Percentiles rank a stretch among this genome's conserved stretches.
Evolutionary conservation across 2,329 filamentous ascomycete genomes (phyloP).

Genomic region (Trichoderma polysporum): DNA sequence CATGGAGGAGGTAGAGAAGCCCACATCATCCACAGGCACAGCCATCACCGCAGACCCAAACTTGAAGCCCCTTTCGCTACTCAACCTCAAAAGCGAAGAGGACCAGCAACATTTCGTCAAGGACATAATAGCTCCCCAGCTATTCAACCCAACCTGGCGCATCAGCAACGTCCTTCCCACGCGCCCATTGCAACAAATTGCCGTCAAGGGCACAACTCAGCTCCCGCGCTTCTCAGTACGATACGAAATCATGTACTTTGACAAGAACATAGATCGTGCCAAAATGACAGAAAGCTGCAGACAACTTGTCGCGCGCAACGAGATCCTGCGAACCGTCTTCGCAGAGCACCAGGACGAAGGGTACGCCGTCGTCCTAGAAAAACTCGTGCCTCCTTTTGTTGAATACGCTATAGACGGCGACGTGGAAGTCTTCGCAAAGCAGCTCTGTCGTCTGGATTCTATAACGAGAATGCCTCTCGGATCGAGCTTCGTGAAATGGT

Average conservation of each 20-base stretch:
- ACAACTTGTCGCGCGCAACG: constrained; percentile 58
- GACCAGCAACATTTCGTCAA: constrained; percentile 40
- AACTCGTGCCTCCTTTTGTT: constrained; percentile 51
- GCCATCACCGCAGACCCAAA: constrained; percentile 28
- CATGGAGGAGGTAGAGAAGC: constrained; percentile 29
- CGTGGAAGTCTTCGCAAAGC: constrained; percentile 51
- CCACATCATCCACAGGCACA: background rate
- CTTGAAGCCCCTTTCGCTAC: constrained; percentile 48
- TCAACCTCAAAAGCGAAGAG: constrained; percentile 41
- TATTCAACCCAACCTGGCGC: constrained; percentile 51
- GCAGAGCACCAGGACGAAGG: constrained; percentile 50
- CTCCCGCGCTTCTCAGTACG: constrained; percentile 61
- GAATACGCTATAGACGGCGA: constrained; percentile 51
- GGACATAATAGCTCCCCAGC: constrained; percentile 49
- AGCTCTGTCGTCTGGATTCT: constrained; percentile 56
- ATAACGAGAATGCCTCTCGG: constrained; percentile 56
- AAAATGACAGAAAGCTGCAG: constrained; percentile 51
- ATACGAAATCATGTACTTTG: constrained; percentile 65
- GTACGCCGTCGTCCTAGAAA: constrained; percentile 58
- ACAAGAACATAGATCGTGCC: constrained; percentile 47
- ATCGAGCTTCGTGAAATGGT: constrained; percentile 60
- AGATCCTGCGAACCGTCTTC: constrained; percentile 67
- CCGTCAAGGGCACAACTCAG: constrained; percentile 57
- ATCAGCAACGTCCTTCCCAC: constrained; percentile 58
- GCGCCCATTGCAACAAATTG: constrained; percentile 58